Percentiles rank a stretch among this genome's conserved stretches.
Evolutionary conservation across 2,329 filamentous ascomycete species (phyloP).

Genomic region (Elsinoe necatrix): DNA sequence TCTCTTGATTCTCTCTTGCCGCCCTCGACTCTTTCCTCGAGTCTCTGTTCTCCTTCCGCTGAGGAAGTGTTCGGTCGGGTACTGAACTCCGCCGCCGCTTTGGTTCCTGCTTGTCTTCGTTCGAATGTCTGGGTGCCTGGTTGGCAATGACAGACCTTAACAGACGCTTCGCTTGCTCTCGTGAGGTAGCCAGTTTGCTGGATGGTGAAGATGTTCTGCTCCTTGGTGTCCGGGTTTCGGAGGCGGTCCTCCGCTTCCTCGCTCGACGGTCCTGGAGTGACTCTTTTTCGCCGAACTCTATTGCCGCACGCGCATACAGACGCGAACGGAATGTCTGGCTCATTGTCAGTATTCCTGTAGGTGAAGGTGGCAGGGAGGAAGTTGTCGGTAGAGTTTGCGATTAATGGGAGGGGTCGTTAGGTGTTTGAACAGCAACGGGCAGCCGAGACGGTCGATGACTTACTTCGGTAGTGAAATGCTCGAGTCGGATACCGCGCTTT

Average conservation of each 20-base stretch:
- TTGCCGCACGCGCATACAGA: background rate
- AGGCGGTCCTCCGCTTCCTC: slow-evolving; percentile 8
- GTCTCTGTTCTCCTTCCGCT: background rate
- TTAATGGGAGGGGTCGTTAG: slow-evolving; percentile 1
- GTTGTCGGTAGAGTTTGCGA: background rate
- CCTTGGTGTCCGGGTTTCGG: slow-evolving; percentile 21
- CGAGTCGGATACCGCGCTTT: slow-evolving; percentile 1
- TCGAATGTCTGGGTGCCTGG: background rate
- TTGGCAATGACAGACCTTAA: slow-evolving; percentile 37
- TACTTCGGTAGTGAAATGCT: slow-evolving; percentile 12
- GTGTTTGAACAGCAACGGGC: slow-evolving; percentile 8
- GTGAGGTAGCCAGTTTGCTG: slow-evolving; percentile 43
- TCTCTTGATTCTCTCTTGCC: background rate
- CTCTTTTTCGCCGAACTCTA: background rate
- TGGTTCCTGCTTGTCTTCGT: slow-evolving; percentile 13
- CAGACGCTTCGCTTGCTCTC: slow-evolving; percentile 43
- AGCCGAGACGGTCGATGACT: slow-evolving; percentile 13
- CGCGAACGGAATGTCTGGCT: slow-evolving; percentile 11
- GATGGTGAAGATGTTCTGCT: slow-evolving; percentile 24
- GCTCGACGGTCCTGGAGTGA: slow-evolving; percentile 9
- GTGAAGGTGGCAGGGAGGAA: slow-evolving; percentile 3
- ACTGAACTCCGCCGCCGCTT: slow-evolving; percentile 27
- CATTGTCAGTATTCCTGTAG: background rate
- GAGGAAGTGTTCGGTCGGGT: slow-evolving; percentile 17
- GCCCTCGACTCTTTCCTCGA: background rate